Evolutionary conservation across 768 basidiomycete species (phyloP).

Genomic region (Tricholoma sp.): DNA sequence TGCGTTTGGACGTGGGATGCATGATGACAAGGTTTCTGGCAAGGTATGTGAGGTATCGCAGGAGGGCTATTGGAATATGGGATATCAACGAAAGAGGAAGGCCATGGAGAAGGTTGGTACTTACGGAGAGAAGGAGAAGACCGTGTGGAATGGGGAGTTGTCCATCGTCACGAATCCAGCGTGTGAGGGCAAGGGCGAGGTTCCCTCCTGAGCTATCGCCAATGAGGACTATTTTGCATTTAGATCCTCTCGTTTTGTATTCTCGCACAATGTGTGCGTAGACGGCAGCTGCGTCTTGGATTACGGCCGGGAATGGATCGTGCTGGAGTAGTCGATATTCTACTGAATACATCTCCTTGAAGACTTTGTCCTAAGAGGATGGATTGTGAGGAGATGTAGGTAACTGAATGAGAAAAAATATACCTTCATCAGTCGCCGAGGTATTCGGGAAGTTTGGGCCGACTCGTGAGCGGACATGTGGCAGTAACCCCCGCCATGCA

Average conservation of each 20-base stretch:
- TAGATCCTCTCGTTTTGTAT: slow-evolving; percentile 14
- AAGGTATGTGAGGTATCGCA: slow-evolving; percentile 39
- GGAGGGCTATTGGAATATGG: slow-evolving; percentile 12
- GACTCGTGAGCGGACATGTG: slow-evolving; percentile 54
- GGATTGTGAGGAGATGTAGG: not conserved
- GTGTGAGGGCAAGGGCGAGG: slow-evolving; percentile 43
- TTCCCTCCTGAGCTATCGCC: slow-evolving; percentile 57
- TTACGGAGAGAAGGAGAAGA: slow-evolving; percentile 40
- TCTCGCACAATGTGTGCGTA: slow-evolving; percentile 41
- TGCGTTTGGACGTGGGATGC: slow-evolving; percentile 45
- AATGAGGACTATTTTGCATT: slow-evolving; percentile 39
- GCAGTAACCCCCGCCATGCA: slow-evolving; percentile 53
- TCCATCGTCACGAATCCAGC: slow-evolving; percentile 51
- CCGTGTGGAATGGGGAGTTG: slow-evolving; percentile 39
- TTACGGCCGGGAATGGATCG: slow-evolving; percentile 47
- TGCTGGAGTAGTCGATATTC: slow-evolving; percentile 51
- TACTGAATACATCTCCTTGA: slow-evolving; percentile 36
- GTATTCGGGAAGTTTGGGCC: slow-evolving; percentile 43
- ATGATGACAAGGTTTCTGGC: slow-evolving; percentile 42
- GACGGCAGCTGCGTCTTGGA: slow-evolving; percentile 48
- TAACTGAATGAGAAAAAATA: not conserved
- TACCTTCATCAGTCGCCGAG: slow-evolving; percentile 39
- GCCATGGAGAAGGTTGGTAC: not conserved
- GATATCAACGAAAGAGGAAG: not conserved
- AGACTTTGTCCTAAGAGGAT: slow-evolving; percentile 21